These are phyloP conservation scores for Globisporangium radiosum DNA, from an alignment of 352 stramenopile genomes.

Conservation along the genomic window DNA sequence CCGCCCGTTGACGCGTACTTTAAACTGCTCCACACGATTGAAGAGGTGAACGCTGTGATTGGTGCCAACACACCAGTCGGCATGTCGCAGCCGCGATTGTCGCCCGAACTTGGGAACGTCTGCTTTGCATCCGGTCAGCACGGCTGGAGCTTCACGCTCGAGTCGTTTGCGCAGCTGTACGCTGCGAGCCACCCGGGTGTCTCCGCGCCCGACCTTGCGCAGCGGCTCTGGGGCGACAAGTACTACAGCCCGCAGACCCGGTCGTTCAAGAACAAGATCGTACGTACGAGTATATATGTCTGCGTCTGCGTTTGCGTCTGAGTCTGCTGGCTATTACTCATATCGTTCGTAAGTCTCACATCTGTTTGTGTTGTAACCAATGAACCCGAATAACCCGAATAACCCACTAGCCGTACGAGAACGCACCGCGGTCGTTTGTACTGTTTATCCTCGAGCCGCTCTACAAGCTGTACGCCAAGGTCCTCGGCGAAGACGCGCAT, in stretches of 20 bases:
- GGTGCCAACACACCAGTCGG: conserved; percentile 46
- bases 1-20: conserved; percentile 97
- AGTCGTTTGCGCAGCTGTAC: conserved; percentile 92
- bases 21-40: conserved; percentile 96
- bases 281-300: conserved; percentile 22
- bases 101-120: conserved; percentile 95
- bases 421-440: conserved; percentile 93
- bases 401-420: conserved; percentile 44
- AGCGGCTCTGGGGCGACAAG: conserved; percentile 95
- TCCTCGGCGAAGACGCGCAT: conserved; percentile 92
- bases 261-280: conserved; percentile 88
- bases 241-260: conserved; percentile 93
- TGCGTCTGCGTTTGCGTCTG: too few species aligned
- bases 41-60: conserved; percentile 95
- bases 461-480: conserved; percentile 98
- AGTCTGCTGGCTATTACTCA: too few species aligned
- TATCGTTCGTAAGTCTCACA: too few species aligned
- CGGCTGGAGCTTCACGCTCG: conserved; percentile 96
- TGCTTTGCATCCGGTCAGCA: conserved; percentile 95
- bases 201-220: conserved; percentile 78
- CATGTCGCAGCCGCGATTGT: conserved; percentile 58
- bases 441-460: conserved; percentile 97
- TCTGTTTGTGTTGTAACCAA: too few species aligned
- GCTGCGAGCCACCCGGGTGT: conserved; percentile 70
- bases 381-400: too few species aligned